phyloP scores from a whole-genome alignment of 306 rosid genomes.

The Sicyos baderoa region DNA sequence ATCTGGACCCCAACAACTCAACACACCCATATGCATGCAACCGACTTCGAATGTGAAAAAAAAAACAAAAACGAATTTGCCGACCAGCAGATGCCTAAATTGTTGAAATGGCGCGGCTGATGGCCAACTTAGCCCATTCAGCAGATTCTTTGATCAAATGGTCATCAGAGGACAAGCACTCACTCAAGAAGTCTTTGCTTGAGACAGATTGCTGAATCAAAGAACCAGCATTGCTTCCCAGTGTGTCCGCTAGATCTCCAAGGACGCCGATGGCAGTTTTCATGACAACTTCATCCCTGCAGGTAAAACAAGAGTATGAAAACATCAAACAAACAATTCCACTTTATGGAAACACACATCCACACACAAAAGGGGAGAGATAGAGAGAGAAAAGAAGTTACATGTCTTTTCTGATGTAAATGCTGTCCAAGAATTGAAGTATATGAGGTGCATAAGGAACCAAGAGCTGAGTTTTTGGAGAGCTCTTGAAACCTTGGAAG shows the following conservation, averaged over 20 bases:
- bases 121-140: conserved; percentile 94
- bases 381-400: conserved; percentile 28
- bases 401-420: conserved; percentile 84
- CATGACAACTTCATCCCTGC: conserved; percentile 84
- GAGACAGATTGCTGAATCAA: conserved; percentile 83
- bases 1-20: conserved; percentile 42
- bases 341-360: conserved; percentile 11
- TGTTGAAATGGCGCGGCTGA: conserved; percentile 79
- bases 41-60: conserved; percentile 40
- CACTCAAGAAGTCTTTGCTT: conserved; percentile 74
- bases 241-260: conserved; percentile 91
- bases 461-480: conserved; percentile 73
- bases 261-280: conserved; percentile 94
- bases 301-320: conserved; percentile 3
- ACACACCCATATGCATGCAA: conserved; percentile 79
- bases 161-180: conserved; percentile 85
- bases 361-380: not conserved
- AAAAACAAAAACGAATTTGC: conserved; percentile 26
- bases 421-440: conserved; percentile 82
- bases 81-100: conserved; percentile 41
- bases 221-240: conserved; percentile 82
- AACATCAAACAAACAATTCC: conserved; percentile 14
- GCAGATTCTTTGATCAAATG: conserved; percentile 81
- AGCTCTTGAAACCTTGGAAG: conserved; percentile 81
- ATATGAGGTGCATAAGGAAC: conserved; percentile 76